phyloP scores from a whole-genome alignment of 129 eudicot genomes.

The Flaveria brownii region DNA sequence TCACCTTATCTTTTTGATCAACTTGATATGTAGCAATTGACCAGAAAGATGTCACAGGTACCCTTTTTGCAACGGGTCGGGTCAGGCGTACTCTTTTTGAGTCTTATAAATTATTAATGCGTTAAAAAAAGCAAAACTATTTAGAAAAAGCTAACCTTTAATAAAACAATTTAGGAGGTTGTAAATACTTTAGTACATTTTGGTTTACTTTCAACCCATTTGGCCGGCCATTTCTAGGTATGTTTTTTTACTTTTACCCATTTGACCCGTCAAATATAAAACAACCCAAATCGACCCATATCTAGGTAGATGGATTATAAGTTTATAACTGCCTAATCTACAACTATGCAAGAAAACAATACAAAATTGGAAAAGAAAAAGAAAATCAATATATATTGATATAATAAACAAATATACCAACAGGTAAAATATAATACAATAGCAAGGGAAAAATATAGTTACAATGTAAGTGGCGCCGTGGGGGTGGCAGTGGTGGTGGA shows the following conservation, averaged over 20 bases:
- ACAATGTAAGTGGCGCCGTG: constrained; percentile 7
- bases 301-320: neutral
- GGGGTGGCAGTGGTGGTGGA: neutral
- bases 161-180: neutral
- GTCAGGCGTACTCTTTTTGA: neutral
- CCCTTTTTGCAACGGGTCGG: neutral
- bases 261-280: neutral
- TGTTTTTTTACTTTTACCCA: neutral
- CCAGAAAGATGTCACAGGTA: constrained; percentile 6
- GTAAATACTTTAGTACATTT: neutral
- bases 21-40: constrained; percentile 14
- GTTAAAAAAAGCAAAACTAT: neutral
- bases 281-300: neutral
- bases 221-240: neutral
- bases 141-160: neutral
- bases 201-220: neutral
- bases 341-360: constrained; percentile 3
- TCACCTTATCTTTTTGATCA: constrained; percentile 23
- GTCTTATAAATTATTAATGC: neutral
- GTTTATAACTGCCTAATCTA: neutral
- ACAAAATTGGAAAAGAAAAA: neutral
- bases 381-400: constrained; percentile 14
- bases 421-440: constrained; percentile 12
- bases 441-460: constrained; percentile 14
- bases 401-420: constrained; percentile 23